Evolutionary conservation across 176 grass and related monocot species (phyloP), one percentile per base, ranked within the genome.

Genomic region (Carex parvula): DNA sequence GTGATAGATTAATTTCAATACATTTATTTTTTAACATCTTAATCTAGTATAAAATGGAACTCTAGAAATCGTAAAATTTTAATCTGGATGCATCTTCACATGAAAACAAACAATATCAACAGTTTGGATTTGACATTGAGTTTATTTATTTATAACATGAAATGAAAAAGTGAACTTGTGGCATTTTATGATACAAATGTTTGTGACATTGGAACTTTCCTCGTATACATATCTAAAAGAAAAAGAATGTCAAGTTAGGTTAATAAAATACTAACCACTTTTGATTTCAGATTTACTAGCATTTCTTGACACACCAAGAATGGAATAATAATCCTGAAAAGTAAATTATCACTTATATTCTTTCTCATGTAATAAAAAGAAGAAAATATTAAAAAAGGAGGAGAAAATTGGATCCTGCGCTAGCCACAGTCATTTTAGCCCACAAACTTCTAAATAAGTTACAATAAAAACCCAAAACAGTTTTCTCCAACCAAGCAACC

Each of bases 261-360:
- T 54, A 56, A 57, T 48, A 54, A 69, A 73, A 79, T 82, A 95
- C 93, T 69, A 44, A 93, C 96, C 91, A 62, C 91, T 95, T 81
- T 95, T 99, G 70, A 99, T 99, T 95, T 99, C 96, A 79, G 96
- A 95, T 92, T 94, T 99, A 83, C 96, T 99, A 72, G 96, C 66
- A 92, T 99, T 99, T 88, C 87, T 99, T 66, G 96, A 95, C 53
- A 99, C 93, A 22, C 91, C 96, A 83, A 99, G 89, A 72, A 93
- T 39, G 64, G 89, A 90, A 88, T 99, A 99, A 76, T 89, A 99
- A 90, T 99, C 96, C 96, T 99, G 91, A 61, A 82, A 86, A 88
- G 79, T 85, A 55, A 86, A 24, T 81, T 71, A 14, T 16, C 21
- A 67, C 4, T 62, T 79, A 58, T 52, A 32, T 60, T 68, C 18